Percentiles rank a stretch among this genome's conserved stretches.
These are phyloP conservation scores for Priceomyces carsonii DNA, from an alignment of 805 yeast genomes.

Conservation along the genomic window DNA sequence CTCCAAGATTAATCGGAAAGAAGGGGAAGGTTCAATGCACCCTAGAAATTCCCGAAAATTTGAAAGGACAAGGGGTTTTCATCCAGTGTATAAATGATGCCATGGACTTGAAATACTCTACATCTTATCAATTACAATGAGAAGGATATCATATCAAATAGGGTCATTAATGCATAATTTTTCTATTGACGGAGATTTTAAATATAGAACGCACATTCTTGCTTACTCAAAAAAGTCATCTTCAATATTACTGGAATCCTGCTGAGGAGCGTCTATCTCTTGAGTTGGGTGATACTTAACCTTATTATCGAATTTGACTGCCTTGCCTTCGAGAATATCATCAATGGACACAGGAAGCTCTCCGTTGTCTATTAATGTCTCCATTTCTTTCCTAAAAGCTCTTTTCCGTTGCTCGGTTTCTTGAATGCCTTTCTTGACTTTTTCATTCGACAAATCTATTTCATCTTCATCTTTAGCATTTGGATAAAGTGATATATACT, in stretches of 20 bases:
- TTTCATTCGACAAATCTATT: conserved; percentile 22
- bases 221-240: conserved; percentile 48
- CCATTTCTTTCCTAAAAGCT: conserved; percentile 50
- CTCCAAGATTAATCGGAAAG: conserved; percentile 49
- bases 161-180: no score
- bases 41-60: conserved; percentile 49
- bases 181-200: no score
- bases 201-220: no score
- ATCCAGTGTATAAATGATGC: conserved; percentile 67
- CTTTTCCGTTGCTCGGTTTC: conserved; percentile 45
- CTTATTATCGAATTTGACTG: conserved; percentile 23
- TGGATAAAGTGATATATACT: conserved; percentile 80
- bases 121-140: not conserved
- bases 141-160: no score
- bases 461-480: conserved; percentile 28
- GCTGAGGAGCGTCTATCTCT: conserved; percentile 50
- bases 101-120: conserved; percentile 50
- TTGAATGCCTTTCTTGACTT: conserved; percentile 41
- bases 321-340: conserved; percentile 44
- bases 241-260: conserved; percentile 31
- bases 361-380: conserved; percentile 50
- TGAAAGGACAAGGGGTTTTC: conserved; percentile 46
- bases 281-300: conserved; percentile 14
- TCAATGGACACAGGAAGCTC: conserved; percentile 54
- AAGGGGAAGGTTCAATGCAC: conserved; percentile 44